Evolutionary conservation across 2,329 filamentous ascomycete genomes (phyloP).

Genomic region (Ilyonectria sp.): DNA sequence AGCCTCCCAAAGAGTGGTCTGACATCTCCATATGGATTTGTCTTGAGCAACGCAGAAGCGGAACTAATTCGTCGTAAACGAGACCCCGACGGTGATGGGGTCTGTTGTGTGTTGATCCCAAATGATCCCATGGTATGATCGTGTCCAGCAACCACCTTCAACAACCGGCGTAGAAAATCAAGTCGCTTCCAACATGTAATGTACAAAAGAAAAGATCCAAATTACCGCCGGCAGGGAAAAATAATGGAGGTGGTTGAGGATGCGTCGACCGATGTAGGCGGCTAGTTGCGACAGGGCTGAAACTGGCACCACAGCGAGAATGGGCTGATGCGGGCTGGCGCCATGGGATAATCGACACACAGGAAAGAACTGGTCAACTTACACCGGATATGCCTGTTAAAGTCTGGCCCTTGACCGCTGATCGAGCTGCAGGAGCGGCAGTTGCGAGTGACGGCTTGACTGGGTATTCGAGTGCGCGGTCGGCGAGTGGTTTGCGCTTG

Average conservation of each 20-base stretch:
- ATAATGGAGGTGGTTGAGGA: slow-evolving; percentile 12
- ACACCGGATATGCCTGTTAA: slow-evolving; percentile 53
- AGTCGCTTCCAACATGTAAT: slow-evolving; percentile 4
- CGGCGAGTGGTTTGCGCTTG: slow-evolving; percentile 73
- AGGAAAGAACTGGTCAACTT: slow-evolving; percentile 34
- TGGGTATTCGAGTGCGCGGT: slow-evolving; percentile 68
- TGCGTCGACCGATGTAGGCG: slow-evolving; percentile 21
- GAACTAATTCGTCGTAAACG: slow-evolving; percentile 21
- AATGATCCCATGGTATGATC: slow-evolving; percentile 23
- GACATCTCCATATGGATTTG: slow-evolving; percentile 20
- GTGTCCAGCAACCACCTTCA: slow-evolving; percentile 23
- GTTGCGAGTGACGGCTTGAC: slow-evolving; percentile 56
- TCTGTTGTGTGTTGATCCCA: slow-evolving; percentile 21
- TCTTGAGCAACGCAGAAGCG: slow-evolving; percentile 16
- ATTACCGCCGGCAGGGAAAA: slow-evolving; percentile 8
- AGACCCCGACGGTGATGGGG: slow-evolving; percentile 12
- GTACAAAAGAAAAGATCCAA: slow-evolving; percentile 3
- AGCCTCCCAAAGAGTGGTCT: slow-evolving; percentile 27
- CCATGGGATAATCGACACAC: slow-evolving; percentile 21
- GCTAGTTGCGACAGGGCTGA: slow-evolving; percentile 27
- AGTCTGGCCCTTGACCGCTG: slow-evolving; percentile 62
- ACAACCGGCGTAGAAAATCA: slow-evolving; percentile 17
- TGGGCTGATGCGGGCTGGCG: slow-evolving; percentile 26
- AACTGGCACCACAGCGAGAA: slow-evolving; percentile 21
- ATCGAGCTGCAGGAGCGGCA: slow-evolving; percentile 59